Base-by-base conservation (phyloP, 805 yeast species). In the Kazachstania bromeliacearum region DNA sequence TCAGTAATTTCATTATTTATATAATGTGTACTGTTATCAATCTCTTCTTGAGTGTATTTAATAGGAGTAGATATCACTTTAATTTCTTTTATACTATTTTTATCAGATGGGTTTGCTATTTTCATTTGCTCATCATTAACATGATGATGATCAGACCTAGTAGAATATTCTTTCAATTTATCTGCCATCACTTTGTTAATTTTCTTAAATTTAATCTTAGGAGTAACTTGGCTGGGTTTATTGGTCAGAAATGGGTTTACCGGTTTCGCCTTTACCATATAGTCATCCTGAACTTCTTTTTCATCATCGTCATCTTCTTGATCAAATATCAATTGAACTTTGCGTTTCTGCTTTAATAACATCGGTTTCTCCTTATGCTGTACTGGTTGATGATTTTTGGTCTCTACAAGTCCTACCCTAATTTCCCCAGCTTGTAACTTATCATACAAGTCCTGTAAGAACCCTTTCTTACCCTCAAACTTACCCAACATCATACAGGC, bases 401-500 rank as follows among this genome's bases (percentile, higher is more conserved):
- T 6, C 5, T n/a, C 6, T 7, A 12, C 13, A 12, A 20, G 18
- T 14, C 13, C 9, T 20, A 31, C 15, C 23, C 13, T 16, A 12
- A 14, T 13, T n/a, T 24, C 27, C 2, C 27, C 15, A 25, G 25
- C 27, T 21, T 26, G 16, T 13, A 43, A 14, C 23, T 19, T 41
- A 3, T 21, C 31, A 33, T 40, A 43, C 4, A 50, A 38, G 10
- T 37, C 28, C 3, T 23, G 20, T 7, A 50, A 28, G 32, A 45
- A 44, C 7, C 24, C 28, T 3, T 47, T 47, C 5, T 46, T 30
- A 2, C 44, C 52, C 14, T 45, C 31, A 33, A 57, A 52, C 17
- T 48, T 52, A 3, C 55, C 57, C 28, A 57, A 24, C 2, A 53
- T 57, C 28, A 35, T 40, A 28, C 57, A 50, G 8, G 52, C 44